phyloP scores from a whole-genome alignment of 139 green algal genomes.

The Volvox africanus region DNA sequence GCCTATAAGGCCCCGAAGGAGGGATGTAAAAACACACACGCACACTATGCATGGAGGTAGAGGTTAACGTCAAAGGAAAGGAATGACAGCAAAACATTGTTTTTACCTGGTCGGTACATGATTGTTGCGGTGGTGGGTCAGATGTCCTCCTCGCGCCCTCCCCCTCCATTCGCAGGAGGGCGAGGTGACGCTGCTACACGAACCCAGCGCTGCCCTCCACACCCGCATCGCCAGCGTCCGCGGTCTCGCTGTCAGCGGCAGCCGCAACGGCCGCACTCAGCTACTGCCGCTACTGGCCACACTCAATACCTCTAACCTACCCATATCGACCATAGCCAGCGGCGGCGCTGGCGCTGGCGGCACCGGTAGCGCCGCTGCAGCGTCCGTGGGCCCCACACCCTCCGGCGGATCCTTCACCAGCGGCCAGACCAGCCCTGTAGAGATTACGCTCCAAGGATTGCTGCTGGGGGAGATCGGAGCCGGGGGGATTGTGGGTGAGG shows the following conservation, averaged over 20 bases:
- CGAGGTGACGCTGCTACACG: conserved; percentile 40
- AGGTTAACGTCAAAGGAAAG: too few relatives aligned
- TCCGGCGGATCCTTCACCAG: neutral
- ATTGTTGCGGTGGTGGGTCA: too few relatives aligned
- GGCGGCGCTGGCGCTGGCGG: neutral
- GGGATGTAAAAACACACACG: too few relatives aligned
- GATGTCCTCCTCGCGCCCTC: too few relatives aligned
- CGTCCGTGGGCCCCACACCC: neutral
- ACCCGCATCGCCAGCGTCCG: neutral
- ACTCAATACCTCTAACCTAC: neutral
- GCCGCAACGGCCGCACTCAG: conserved; percentile 1
- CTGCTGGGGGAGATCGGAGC: conserved; percentile 7
- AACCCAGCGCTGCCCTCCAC: neutral
- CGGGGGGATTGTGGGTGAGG: conserved; percentile 11
- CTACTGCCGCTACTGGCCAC: conserved; percentile 26
- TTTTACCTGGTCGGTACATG: too few relatives aligned
- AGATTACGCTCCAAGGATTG: conserved; percentile 23
- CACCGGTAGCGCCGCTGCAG: neutral
- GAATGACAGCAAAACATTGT: too few relatives aligned
- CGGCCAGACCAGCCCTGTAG: neutral
- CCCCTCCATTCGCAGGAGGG: neutral
- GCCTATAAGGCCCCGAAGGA: too few relatives aligned
- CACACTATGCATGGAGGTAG: too few relatives aligned
- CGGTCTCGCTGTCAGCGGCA: neutral
- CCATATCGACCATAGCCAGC: neutral